These are phyloP conservation scores for Oenanthe javanica DNA, from an alignment of 140 eudicot species.

Conservation along the genomic window DNA sequence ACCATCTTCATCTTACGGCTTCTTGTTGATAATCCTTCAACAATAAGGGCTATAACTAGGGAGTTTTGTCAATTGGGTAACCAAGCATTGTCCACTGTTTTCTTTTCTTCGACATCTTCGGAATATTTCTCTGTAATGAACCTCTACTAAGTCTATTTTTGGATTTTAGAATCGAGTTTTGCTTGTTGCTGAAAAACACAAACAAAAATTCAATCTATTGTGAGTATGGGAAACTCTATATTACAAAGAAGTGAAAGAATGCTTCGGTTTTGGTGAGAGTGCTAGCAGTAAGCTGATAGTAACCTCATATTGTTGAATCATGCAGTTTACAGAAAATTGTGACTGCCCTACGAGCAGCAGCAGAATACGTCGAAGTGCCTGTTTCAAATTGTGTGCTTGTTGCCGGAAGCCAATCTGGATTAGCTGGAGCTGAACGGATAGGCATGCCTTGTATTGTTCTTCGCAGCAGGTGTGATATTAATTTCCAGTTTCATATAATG, in stretches of 20 bases:
- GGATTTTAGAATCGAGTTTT: background rate
- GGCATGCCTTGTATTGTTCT: conserved; percentile 95
- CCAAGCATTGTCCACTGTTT: background rate
- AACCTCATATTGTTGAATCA: background rate
- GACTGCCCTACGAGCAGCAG: conserved; percentile 79
- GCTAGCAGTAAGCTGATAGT: background rate
- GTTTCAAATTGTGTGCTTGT: conserved; percentile 64
- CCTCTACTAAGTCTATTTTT: background rate
- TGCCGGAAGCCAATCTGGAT: conserved; percentile 81
- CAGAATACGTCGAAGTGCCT: conserved; percentile 71
- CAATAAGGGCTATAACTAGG: background rate
- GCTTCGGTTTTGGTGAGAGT: background rate
- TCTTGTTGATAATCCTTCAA: background rate
- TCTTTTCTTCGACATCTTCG: no score
- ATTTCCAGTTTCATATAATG: background rate
- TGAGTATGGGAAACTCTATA: background rate
- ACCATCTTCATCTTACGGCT: background rate
- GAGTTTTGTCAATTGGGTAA: background rate
- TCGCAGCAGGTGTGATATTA: conserved; percentile 60
- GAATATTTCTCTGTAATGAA: background rate
- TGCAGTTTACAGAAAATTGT: conserved; percentile 63
- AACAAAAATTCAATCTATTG: background rate
- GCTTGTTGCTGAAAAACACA: background rate
- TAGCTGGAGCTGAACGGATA: conserved; percentile 80
- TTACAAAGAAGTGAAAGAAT: background rate